Evolutionary conservation across 78 protist species (phyloP).

Genomic region (Dictyostelium purpureum): DNA sequence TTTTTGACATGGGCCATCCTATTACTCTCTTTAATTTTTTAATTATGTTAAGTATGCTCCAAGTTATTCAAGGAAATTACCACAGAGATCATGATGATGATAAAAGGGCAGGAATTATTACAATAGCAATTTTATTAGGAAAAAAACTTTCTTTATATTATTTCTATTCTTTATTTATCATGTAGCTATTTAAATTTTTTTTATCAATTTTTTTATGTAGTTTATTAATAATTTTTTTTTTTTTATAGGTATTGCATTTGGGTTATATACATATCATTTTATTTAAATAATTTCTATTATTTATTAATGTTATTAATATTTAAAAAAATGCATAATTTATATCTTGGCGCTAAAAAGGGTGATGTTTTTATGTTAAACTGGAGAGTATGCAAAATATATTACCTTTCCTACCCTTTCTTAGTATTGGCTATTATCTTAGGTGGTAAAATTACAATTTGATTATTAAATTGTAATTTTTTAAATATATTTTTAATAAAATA

Average conservation of each 20-base stretch:
- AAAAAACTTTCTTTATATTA: not conserved
- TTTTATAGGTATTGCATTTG: not conserved
- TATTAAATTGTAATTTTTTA: too few relatives aligned
- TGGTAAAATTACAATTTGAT: too few relatives aligned
- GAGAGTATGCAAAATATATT: too few relatives aligned
- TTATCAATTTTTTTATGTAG: too few relatives aligned
- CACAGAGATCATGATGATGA: not conserved
- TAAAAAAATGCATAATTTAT: not conserved
- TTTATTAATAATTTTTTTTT: not conserved
- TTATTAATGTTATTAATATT: not conserved
- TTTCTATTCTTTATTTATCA: not conserved
- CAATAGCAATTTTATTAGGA: not conserved
- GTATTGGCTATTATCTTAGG: too few relatives aligned
- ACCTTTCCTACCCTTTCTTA: too few relatives aligned
- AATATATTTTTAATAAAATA: too few relatives aligned
- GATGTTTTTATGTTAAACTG: too few relatives aligned
- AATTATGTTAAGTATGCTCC: not conserved
- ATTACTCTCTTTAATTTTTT: not conserved
- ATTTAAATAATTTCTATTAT: not conserved
- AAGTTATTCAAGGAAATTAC: not conserved
- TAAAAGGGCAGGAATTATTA: not conserved
- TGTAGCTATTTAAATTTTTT: not conserved
- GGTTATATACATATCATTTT: not conserved
- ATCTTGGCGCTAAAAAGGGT: not conserved
- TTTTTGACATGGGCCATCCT: not conserved